Evolutionary conservation across 257 asterid genomes (phyloP), one percentile per base, ranked within the genome.

Genomic region (Solanum sparsipilum): DNA sequence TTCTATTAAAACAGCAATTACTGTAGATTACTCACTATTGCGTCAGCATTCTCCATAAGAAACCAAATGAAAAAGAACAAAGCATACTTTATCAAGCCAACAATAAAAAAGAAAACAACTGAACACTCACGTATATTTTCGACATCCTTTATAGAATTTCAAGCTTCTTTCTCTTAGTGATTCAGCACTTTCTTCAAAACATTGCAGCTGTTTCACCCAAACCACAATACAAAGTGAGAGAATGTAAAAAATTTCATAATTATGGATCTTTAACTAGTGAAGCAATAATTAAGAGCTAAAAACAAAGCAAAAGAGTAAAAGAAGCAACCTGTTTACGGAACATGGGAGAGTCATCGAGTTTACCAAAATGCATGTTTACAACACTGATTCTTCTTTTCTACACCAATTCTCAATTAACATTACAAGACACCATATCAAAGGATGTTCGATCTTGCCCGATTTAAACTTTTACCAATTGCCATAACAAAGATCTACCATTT

Each of bases 271-370:
- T 81, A 81, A 41, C 36, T 41, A 39, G 35, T 78, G 4, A 78
- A 78, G 60, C 84, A n/a, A 44, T 25, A 79, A 46, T 16, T 46
- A 39, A 38, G 35, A 76, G 58, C 74, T 31, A 63, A 72, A 70
- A 73, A 44, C 44, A 11, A 67, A 87, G 25, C 65, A 83, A 65
- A 9, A 81, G 16, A 82, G 23, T 36, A 38, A 56, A 56, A 44
- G 70, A 81, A 38, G 89, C 84, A 71, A 97, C 99, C 99, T 98
- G 98, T 87, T 98, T 96, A 68, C 99, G 98, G 93, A 98, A 98
- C 99, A 98, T 96, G 85, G 99, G 99, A 90, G 99, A 98, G 92
- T 98, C 99, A 91, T 98, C 99, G 83, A 98, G 99, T 96, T 96
- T 98, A 89, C 97, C 94, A 89, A 95, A 98, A 91, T 94, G 97